Evolutionary conservation across 1,284 basidiomycete species (phyloP), one percentile per base, ranked within the genome.

Genomic region (Singerocomus inundabilis): DNA sequence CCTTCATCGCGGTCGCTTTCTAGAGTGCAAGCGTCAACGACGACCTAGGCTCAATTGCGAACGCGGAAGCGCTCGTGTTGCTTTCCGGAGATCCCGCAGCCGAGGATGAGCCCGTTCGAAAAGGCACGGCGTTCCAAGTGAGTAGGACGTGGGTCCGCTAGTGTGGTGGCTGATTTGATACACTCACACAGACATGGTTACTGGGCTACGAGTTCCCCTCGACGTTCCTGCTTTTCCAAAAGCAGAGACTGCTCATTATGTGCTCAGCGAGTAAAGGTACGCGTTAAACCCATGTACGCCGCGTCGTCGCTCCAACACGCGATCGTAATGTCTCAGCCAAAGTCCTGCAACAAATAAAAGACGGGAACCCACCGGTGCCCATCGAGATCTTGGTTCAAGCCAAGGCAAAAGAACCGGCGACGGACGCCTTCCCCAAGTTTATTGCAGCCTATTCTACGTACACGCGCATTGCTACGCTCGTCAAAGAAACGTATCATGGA

Each of bases 151-250:
- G 16, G 15, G 11, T 21, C 8, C 16, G 12, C n/a, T 13, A 4
- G 32, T 1, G 35, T 41, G n/a, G 51, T 59, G 44, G 54, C 55
- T 60, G 44, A 68, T 58, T 56, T 28, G 43, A 44, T 11, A 9
- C 44, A 9, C 30, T 51, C 35, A 34, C 39, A 36, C 56, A 96
- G 93, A 93, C 92, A 59, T 98, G 93, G 89, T 77, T 98, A 9
- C 80, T 98, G 30, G 96, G 94, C 24, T 98, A 94, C 69, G 96
- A 98, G 69, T 98, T 98, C 64, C 95, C 95, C 1, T 93, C 93
- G 0, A 98, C 95, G 0, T 76, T 98, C 37, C 81, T 95, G 50
- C 72, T 96, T 31, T 88, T 98, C 58, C 80, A 87, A 58, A 85
- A 85, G 60, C 75, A 85, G 46, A 87, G 82, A 61, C 72, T 98